Evolutionary conservation across 108 stramenopile genomes (phyloP).

Genomic region (Cyclostephanos tholiformis): DNA sequence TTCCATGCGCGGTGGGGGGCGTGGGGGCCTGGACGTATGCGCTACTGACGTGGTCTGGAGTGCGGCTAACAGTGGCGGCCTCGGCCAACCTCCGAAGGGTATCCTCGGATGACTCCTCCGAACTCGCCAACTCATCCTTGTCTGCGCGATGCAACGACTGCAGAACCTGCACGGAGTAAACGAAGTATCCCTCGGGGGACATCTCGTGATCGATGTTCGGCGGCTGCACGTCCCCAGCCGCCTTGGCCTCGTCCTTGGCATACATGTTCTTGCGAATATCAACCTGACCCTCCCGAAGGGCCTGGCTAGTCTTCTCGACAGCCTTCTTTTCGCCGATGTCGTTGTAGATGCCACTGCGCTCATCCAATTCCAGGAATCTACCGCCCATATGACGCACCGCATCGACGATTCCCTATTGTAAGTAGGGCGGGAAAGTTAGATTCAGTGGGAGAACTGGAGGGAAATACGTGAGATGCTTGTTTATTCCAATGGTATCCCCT

Average conservation of each 20-base stretch:
- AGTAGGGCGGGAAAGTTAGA: background rate
- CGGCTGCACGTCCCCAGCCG: background rate
- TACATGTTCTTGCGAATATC: conserved; percentile 45
- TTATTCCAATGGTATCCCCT: background rate
- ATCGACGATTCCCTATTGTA: conserved; percentile 16
- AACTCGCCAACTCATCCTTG: background rate
- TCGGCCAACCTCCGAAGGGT: background rate
- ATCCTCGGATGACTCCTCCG: background rate
- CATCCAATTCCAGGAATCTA: conserved; percentile 73
- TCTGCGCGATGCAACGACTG: background rate
- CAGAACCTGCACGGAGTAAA: background rate
- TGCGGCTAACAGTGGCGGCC: background rate
- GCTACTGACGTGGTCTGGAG: background rate
- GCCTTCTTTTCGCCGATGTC: conserved; percentile 82
- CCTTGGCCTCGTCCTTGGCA: background rate
- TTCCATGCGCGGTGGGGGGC: background rate
- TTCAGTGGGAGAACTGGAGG: background rate
- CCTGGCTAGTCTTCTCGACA: conserved; percentile 78
- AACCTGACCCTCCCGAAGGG: conserved; percentile 72
- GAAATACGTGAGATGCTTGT: background rate
- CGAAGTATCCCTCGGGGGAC: background rate
- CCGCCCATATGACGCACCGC: conserved; percentile 16
- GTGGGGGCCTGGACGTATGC: background rate
- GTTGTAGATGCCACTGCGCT: conserved; percentile 43
- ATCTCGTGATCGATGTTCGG: background rate